Conservation (phyloP, 441 rosid species). For the Geranium incanum region DNA sequence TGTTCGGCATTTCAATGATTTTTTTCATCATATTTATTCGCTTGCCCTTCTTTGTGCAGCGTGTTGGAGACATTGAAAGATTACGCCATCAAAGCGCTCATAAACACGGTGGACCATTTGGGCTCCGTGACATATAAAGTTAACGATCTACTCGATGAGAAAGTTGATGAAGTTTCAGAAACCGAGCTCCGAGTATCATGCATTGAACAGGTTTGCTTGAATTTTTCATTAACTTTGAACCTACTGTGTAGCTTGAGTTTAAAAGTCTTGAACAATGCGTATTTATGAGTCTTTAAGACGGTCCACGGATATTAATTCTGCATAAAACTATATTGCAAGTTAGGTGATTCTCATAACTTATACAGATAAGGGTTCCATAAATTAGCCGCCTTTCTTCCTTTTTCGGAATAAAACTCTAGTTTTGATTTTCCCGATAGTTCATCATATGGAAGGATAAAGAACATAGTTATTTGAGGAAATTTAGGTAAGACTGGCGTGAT, state of each 20-base stretch:
- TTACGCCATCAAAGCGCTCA: slow-evolving; percentile 82
- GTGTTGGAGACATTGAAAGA: slow-evolving; percentile 90
- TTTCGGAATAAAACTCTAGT: too few species aligned
- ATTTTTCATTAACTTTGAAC: neutral
- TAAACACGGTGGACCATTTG: slow-evolving; percentile 88
- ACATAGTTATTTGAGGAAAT: too few species aligned
- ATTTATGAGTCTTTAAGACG: neutral
- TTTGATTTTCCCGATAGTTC: neutral
- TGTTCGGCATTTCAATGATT: too few species aligned
- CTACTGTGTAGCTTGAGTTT: neutral
- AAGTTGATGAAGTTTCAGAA: slow-evolving; percentile 71
- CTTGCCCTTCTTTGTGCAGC: slow-evolving; percentile 34
- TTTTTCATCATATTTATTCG: neutral
- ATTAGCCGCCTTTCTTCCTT: neutral
- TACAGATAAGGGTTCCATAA: neutral
- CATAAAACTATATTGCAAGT: neutral
- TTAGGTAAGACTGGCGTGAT: too few species aligned
- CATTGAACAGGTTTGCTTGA: slow-evolving; percentile 62
- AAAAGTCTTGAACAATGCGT: neutral
- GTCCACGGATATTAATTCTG: neutral
- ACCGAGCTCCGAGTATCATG: slow-evolving; percentile 73
- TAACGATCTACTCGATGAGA: slow-evolving; percentile 71
- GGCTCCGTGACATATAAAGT: slow-evolving; percentile 89
- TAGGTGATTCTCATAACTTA: slow-evolving; percentile 3
- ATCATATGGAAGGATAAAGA: too few species aligned